Conservation (phyloP, 2,329 filamentous ascomycete genomes). For the Fusarium tuaranense region DNA sequence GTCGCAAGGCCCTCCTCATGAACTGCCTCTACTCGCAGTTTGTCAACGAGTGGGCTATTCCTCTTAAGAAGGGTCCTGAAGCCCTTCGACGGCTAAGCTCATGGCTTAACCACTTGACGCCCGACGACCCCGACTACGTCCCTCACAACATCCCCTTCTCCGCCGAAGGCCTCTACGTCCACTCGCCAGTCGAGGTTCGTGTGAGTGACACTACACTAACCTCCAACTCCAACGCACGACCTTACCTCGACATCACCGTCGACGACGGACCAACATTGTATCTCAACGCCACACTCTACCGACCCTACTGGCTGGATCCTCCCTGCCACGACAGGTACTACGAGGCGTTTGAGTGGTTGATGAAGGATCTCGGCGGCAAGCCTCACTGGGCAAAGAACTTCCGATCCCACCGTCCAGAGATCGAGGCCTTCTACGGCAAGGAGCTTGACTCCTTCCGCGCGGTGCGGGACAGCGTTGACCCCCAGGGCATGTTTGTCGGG, state of each 20-base stretch:
- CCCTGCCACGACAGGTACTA: slow-evolving; percentile 84
- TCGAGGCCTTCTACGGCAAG: slow-evolving; percentile 77
- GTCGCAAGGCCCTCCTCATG: slow-evolving; percentile 86
- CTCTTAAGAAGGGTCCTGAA: slow-evolving; percentile 86
- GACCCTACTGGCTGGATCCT: slow-evolving; percentile 82
- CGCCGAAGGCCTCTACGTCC: slow-evolving; percentile 83
- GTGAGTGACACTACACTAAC: slow-evolving; percentile 75
- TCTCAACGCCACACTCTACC: slow-evolving; percentile 90
- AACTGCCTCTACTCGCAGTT: slow-evolving; percentile 99
- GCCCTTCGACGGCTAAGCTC: slow-evolving; percentile 84
- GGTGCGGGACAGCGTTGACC: slow-evolving; percentile 78
- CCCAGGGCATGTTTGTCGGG: slow-evolving; percentile 88
- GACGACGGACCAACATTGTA: slow-evolving; percentile 81
- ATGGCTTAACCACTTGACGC: slow-evolving; percentile 77
- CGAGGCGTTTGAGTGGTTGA: slow-evolving; percentile 89
- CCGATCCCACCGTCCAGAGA: slow-evolving; percentile 67
- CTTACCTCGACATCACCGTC: slow-evolving; percentile 76
- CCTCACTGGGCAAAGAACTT: slow-evolving; percentile 98
- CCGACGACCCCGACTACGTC: slow-evolving; percentile 74
- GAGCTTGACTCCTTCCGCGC: slow-evolving; percentile 74
- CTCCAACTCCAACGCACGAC: slow-evolving; percentile 49
- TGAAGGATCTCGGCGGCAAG: slow-evolving; percentile 83
- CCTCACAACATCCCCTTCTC: slow-evolving; percentile 81
- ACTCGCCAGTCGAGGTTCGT: slow-evolving; percentile 93
- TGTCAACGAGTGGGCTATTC: slow-evolving; percentile 98